Evolutionary conservation across 306 rosid species (phyloP).

Genomic region (Lablab purpureus): DNA sequence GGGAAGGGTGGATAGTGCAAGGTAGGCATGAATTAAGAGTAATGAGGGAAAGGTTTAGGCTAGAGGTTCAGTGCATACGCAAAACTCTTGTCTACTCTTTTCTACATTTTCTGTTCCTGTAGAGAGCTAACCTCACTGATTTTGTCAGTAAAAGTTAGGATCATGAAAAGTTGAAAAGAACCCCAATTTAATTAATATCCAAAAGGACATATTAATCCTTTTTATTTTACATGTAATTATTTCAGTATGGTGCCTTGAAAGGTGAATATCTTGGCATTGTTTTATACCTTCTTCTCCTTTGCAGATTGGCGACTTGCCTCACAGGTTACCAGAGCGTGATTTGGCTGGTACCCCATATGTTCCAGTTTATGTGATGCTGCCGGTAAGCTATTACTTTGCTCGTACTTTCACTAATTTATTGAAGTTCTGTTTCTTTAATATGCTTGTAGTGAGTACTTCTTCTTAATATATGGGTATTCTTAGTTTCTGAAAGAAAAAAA

Average conservation of each 20-base stretch:
- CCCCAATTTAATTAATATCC: conserved; percentile 28
- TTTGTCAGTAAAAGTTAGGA: conserved; percentile 11
- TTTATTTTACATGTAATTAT: conserved; percentile 27
- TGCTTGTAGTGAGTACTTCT: conserved; percentile 39
- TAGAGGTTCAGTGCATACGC: conserved; percentile 21
- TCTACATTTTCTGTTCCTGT: conserved; percentile 9
- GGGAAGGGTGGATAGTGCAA: conserved; percentile 21
- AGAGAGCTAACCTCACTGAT: neutral
- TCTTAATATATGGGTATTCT: conserved; percentile 20
- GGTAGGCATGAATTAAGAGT: conserved; percentile 18
- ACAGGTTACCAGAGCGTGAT: conserved; percentile 75
- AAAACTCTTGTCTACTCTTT: conserved; percentile 7
- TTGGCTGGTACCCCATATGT: conserved; percentile 75
- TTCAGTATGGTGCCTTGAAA: conserved; percentile 37
- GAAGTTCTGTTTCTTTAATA: conserved; percentile 26
- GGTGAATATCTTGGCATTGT: conserved; percentile 27
- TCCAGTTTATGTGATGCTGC: conserved; percentile 94
- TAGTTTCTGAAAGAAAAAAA: conserved; percentile 16
- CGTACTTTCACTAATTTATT: conserved; percentile 34
- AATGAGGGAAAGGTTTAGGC: conserved; percentile 20
- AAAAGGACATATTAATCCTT: conserved; percentile 14
- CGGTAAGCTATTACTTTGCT: conserved; percentile 62
- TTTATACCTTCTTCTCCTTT: conserved; percentile 36
- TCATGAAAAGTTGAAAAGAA: conserved; percentile 32
- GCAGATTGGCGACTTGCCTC: conserved; percentile 68